These are phyloP conservation scores for Kockiozyma suomiensis DNA, from an alignment of 805 yeast species.

Conservation along the genomic window DNA sequence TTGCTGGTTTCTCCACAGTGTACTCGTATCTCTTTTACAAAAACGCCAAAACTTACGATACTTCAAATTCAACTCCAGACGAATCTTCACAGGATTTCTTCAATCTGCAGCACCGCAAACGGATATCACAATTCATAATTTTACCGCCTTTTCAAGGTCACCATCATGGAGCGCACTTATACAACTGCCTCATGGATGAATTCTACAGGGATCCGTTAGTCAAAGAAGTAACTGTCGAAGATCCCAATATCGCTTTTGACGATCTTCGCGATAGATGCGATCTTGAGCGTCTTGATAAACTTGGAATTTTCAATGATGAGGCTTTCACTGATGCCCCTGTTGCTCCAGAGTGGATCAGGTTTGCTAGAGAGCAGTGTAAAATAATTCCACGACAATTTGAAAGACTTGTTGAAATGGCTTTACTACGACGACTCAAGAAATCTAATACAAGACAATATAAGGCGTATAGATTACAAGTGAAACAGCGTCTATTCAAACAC, in stretches of 20 bases:
- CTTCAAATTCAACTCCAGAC: conserved; percentile 21
- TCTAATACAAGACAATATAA: conserved; percentile 34
- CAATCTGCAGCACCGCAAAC: conserved; percentile 52
- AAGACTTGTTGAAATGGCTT: conserved; percentile 74
- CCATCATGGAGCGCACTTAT: conserved; percentile 69
- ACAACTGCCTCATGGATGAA: conserved; percentile 54
- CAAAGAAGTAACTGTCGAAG: conserved; percentile 83
- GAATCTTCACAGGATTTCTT: conserved; percentile 17
- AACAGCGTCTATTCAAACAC: conserved; percentile 72
- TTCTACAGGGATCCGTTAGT: conserved; percentile 61
- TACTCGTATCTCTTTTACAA: conserved; percentile 82
- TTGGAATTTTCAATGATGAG: conserved; percentile 29
- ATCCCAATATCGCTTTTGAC: conserved; percentile 91
- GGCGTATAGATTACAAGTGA: conserved; percentile 60
- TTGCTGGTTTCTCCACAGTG: conserved; percentile 80
- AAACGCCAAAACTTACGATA: conserved; percentile 56
- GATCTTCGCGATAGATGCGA: conserved; percentile 86
- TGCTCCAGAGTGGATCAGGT: conserved; percentile 47
- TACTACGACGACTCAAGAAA: conserved; percentile 47
- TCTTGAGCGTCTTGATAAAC: conserved; percentile 51
- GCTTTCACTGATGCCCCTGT: conserved; percentile 36
- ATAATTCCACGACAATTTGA: conserved; percentile 76
- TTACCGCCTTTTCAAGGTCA: conserved; percentile 81
- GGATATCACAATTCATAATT: conserved; percentile 84
- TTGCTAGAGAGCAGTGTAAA: conserved; percentile 51